phyloP scores from a whole-genome alignment of 345 rosid genomes.

The Syzygium oleosum region DNA sequence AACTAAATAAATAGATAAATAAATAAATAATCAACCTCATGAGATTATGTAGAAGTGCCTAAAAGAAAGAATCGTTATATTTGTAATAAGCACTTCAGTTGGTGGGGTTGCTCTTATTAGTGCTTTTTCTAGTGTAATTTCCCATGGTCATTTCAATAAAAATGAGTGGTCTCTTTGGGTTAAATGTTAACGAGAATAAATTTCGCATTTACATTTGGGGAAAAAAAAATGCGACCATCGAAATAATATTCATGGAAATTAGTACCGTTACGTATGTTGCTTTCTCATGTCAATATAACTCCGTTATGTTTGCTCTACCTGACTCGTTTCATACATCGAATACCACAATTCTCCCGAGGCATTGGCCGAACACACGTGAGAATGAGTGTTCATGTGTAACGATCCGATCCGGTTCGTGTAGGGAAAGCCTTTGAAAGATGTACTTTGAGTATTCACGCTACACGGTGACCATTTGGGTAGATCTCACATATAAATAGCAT shows the following conservation, averaged over 20 bases:
- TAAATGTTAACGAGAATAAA: not conserved
- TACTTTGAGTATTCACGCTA: not conserved
- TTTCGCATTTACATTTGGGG: not conserved
- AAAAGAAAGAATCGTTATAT: not conserved
- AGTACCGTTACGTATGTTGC: not conserved
- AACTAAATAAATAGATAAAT: no score
- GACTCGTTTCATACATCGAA: not conserved
- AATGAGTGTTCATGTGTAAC: not conserved
- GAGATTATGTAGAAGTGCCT: not conserved
- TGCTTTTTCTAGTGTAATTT: not conserved
- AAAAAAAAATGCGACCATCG: not conserved
- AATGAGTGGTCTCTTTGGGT: not conserved
- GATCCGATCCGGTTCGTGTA: accelerated
- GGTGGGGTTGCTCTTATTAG: not conserved
- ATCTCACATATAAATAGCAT: not conserved
- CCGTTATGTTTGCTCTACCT: not conserved
- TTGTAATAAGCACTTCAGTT: not conserved
- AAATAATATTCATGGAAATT: not conserved
- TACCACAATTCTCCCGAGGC: accelerated
- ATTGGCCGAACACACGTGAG: not conserved
- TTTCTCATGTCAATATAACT: not conserved
- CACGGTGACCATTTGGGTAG: not conserved
- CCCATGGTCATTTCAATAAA: not conserved
- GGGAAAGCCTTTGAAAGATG: not conserved
- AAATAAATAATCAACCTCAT: not conserved